Evolutionary conservation across 2,329 filamentous ascomycete species (phyloP).

Genomic region (Paraphoma chrysanthemicola): DNA sequence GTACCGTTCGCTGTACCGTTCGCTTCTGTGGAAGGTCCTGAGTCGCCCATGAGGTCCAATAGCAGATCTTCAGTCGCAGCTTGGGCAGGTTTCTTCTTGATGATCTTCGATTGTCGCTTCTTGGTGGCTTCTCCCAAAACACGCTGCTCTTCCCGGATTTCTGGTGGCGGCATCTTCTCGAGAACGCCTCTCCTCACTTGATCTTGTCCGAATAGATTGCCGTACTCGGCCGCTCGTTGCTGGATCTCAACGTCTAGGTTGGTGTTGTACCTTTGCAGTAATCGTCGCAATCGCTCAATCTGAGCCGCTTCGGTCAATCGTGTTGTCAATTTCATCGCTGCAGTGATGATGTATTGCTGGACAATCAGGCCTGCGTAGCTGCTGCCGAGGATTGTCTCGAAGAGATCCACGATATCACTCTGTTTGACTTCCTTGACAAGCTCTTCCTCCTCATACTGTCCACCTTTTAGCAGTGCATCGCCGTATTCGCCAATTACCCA

Average conservation of each 20-base stretch:
- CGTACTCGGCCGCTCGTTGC: conserved; percentile 93
- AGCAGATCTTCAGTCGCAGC: conserved; percentile 90
- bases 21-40: conserved; percentile 62
- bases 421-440: conserved; percentile 83
- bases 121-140: conserved; percentile 80
- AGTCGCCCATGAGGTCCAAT: conserved; percentile 88
- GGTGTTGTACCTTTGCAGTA: conserved; percentile 79
- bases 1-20: conserved; percentile 63
- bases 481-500: conserved; percentile 99
- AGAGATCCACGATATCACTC: conserved; percentile 90
- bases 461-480: conserved; percentile 85
- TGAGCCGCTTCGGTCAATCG: conserved; percentile 84
- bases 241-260: conserved; percentile 96
- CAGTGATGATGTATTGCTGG: conserved; percentile 94
- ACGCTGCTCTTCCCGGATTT: conserved; percentile 93
- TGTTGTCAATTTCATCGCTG: conserved; percentile 92
- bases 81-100: conserved; percentile 75
- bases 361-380: conserved; percentile 91
- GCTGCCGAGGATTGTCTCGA: conserved; percentile 89
- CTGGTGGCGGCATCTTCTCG: conserved; percentile 96
- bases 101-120: conserved; percentile 60
- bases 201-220: conserved; percentile 91
- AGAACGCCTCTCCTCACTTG: conserved; percentile 86
- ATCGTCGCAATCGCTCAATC: conserved; percentile 80
- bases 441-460: conserved; percentile 93